These are phyloP conservation scores for Aspergillus alliaceus DNA, from an alignment of 2,329 filamentous ascomycete species.

Conservation along the genomic window DNA sequence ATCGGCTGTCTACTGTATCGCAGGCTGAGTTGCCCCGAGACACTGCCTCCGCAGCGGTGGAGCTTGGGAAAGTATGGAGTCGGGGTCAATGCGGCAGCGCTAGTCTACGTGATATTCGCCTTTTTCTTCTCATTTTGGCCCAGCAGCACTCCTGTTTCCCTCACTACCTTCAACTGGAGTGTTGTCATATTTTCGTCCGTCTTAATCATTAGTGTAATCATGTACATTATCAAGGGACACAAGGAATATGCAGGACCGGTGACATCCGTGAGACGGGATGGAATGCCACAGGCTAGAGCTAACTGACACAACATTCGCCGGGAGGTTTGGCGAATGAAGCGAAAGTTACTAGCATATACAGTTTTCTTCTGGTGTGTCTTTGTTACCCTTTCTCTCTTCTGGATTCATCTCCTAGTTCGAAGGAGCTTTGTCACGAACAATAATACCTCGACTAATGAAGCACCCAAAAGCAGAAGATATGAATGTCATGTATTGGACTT, in stretches of 20 bases:
- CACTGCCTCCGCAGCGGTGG: slow-evolving; percentile 44
- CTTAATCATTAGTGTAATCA: slow-evolving; percentile 40
- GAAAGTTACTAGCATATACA: background rate
- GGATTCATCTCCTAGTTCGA: no score
- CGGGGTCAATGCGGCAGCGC: slow-evolving; percentile 44
- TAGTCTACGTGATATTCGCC: slow-evolving; percentile 45
- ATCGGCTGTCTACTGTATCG: slow-evolving; percentile 48
- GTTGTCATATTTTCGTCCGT: slow-evolving; percentile 45
- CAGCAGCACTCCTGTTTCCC: slow-evolving; percentile 34
- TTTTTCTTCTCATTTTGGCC: slow-evolving; percentile 54
- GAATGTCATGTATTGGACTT: no score
- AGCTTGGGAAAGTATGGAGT: slow-evolving; percentile 46
- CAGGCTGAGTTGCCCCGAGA: slow-evolving; percentile 38
- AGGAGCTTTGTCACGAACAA: background rate
- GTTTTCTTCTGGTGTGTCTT: background rate
- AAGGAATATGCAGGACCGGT: slow-evolving; percentile 33
- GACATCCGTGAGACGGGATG: slow-evolving; percentile 15
- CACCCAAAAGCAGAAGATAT: background rate
- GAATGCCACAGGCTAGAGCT: background rate
- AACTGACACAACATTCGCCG: background rate
- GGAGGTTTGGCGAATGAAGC: background rate
- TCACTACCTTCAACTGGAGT: slow-evolving; percentile 52
- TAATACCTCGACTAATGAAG: background rate
- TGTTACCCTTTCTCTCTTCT: background rate
- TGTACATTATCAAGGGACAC: slow-evolving; percentile 37